These are phyloP conservation scores for Beauveria australis DNA, from an alignment of 2,329 filamentous ascomycete species.

Conservation along the genomic window DNA sequence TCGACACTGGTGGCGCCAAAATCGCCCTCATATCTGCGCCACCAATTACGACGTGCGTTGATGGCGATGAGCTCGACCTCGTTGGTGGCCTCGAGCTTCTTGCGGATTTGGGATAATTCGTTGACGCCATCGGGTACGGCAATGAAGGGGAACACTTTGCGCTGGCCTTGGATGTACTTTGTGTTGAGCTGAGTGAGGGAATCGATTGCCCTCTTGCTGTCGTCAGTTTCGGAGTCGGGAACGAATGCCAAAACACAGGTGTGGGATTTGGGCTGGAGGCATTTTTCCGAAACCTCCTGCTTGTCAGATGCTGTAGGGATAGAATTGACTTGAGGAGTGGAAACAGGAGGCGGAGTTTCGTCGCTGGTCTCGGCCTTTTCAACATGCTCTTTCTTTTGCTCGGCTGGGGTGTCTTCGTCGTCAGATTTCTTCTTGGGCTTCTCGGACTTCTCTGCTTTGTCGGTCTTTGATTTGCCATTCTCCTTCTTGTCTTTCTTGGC, in stretches of 20 bases:
- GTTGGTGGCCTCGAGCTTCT: constrained; percentile 48
- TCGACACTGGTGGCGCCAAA: constrained; percentile 60
- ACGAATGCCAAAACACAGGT: constrained; percentile 77
- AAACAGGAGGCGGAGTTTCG: constrained; percentile 12
- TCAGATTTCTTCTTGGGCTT: constrained; percentile 32
- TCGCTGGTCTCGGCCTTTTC: constrained; percentile 25
- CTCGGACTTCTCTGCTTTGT: constrained; percentile 31
- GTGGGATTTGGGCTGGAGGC: constrained; percentile 65
- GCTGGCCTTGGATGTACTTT: constrained; percentile 60
- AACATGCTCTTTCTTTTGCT: constrained; percentile 16
- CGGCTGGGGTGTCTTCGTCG: constrained; percentile 20
- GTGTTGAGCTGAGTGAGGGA: constrained; percentile 65
- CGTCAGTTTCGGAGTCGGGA: constrained; percentile 42
- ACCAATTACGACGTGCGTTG: constrained; percentile 83
- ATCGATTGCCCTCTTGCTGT: constrained; percentile 48
- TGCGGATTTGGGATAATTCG: constrained; percentile 33
- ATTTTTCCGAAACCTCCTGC: constrained; percentile 59
- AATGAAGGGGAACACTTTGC: constrained; percentile 76
- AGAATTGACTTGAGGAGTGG: constrained; percentile 38
- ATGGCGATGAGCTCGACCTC: constrained; percentile 69
- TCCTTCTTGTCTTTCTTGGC: constrained; percentile 31
- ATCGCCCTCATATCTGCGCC: constrained; percentile 60
- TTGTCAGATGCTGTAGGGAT: constrained; percentile 58
- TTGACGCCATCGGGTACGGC: constrained; percentile 51
- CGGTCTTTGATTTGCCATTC: constrained; percentile 32